Evolutionary conservation across 1,284 basidiomycete species (phyloP).

Genomic region (Schizopora paradoxa): DNA sequence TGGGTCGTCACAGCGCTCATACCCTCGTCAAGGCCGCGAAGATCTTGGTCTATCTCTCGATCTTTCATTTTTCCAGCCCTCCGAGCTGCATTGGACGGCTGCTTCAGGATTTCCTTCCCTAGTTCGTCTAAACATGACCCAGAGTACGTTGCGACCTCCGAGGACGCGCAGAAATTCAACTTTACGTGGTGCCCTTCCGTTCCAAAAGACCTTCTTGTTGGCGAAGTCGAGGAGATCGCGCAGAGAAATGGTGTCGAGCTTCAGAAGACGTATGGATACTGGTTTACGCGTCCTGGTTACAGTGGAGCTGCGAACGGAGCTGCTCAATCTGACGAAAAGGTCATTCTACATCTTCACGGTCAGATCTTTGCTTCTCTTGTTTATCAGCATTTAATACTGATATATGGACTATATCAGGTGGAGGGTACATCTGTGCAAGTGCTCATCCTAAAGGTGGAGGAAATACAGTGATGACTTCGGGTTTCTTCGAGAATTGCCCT

Average conservation of each 20-base stretch:
- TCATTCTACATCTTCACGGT: slow-evolving; percentile 22
- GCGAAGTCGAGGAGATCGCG: slow-evolving; percentile 21
- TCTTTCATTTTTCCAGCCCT: background rate
- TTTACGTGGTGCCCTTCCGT: slow-evolving; percentile 21
- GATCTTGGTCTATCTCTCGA: slow-evolving; percentile 12
- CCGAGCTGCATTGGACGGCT: background rate
- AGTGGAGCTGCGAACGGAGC: slow-evolving; percentile 3
- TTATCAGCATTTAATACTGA: background rate
- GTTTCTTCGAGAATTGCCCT: slow-evolving; percentile 3
- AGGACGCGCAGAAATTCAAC: slow-evolving; percentile 12
- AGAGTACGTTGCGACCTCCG: slow-evolving; percentile 4
- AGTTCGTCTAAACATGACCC: slow-evolving; percentile 2
- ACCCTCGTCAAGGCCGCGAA: slow-evolving; percentile 16
- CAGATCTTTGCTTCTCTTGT: background rate
- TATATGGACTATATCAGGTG: background rate
- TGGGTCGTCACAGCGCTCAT: slow-evolving; percentile 18
- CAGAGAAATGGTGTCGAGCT: slow-evolving; percentile 18
- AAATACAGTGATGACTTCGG: background rate
- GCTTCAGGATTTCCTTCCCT: background rate
- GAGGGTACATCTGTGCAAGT: slow-evolving; percentile 4
- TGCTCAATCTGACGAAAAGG: slow-evolving; percentile 20
- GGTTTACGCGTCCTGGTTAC: slow-evolving; percentile 17
- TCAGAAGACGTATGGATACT: slow-evolving; percentile 19
- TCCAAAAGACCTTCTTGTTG: slow-evolving; percentile 18
- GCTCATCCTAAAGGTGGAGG: slow-evolving; percentile 5